Conservation (phyloP, 805 yeast species). For the Starmerella stellata region DNA sequence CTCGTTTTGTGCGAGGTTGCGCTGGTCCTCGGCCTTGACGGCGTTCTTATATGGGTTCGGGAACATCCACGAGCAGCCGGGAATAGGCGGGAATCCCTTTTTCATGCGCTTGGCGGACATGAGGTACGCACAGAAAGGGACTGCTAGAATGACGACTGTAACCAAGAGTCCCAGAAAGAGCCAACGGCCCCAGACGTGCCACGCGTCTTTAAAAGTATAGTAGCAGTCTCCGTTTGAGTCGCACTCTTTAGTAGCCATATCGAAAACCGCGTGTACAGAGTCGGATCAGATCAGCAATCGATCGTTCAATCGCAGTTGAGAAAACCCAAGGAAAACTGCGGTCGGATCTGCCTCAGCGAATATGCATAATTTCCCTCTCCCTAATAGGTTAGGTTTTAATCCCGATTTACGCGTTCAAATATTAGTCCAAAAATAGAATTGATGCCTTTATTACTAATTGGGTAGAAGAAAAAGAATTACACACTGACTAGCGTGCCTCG, state of each 20-base stretch:
- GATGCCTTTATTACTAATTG: too few species aligned
- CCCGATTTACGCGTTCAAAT: too few species aligned
- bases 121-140: conserved; percentile 17
- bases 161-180: conserved; percentile 20
- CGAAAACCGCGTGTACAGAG: too few species aligned
- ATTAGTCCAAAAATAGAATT: too few species aligned
- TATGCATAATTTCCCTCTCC: too few species aligned
- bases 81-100: conserved; percentile 11
- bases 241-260: conserved; percentile 3
- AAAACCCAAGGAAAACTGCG: too few species aligned
- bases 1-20: conserved; percentile 2
- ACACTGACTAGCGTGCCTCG: too few species aligned
- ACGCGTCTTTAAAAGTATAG: conserved; percentile 13
- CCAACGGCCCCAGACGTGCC: conserved; percentile 26
- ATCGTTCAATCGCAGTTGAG: too few species aligned
- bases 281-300: too few species aligned
- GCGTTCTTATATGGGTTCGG: conserved; percentile 13
- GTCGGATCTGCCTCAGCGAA: too few species aligned
- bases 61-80: conserved; percentile 17
- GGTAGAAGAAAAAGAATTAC: too few species aligned
- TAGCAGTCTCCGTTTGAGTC: conserved; percentile 13
- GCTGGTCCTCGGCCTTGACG: conserved; percentile 1
- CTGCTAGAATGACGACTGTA: conserved; percentile 12
- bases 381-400: too few species aligned
- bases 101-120: conserved; percentile 13